A percentile compares a stretch with the other conserved stretches of the same genome.
Conservation (phyloP, 2,329 filamentous ascomycete genomes). For the Orbilia brochopaga region DNA sequence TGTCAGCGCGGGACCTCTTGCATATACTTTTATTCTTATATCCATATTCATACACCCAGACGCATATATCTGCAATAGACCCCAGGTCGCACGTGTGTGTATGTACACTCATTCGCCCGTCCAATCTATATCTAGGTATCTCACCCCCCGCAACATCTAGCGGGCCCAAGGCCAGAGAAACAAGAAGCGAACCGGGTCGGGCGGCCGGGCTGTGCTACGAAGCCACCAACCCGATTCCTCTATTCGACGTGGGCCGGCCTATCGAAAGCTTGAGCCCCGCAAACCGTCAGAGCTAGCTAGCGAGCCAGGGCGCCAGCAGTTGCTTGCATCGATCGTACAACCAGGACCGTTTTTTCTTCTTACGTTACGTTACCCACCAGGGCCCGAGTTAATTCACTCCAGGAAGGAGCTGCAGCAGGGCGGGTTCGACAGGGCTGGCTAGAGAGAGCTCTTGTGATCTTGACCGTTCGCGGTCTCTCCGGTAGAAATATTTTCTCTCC, state of each 20-base stretch:
- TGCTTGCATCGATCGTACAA: background rate
- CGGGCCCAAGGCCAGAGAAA: background rate
- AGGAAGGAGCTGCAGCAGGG: constrained; percentile 29
- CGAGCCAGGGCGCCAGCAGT: background rate
- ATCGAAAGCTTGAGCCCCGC: constrained; percentile 32
- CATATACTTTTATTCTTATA: too few species aligned
- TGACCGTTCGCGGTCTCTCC: constrained; percentile 9
- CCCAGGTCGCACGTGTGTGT: too few species aligned
- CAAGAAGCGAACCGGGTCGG: constrained; percentile 7
- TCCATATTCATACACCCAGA: too few species aligned
- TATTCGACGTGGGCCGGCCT: constrained; percentile 26
- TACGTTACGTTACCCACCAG: constrained; percentile 27
- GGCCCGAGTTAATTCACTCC: constrained; percentile 33
- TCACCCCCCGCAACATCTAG: background rate
- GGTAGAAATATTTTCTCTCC: constrained; percentile 10
- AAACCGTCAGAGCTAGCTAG: constrained; percentile 23
- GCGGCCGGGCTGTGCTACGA: constrained; percentile 20
- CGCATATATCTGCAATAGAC: too few species aligned
- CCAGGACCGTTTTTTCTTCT: constrained; percentile 18
- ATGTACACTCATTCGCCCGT: too few species aligned
- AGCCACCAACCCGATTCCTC: constrained; percentile 21
- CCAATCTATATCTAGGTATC: background rate
- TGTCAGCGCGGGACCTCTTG: too few species aligned
- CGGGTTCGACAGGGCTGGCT: constrained; percentile 40
- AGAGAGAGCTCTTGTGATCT: constrained; percentile 48